Evolutionary conservation across 768 basidiomycete genomes (phyloP).

Genomic region (Collybia mongolica): DNA sequence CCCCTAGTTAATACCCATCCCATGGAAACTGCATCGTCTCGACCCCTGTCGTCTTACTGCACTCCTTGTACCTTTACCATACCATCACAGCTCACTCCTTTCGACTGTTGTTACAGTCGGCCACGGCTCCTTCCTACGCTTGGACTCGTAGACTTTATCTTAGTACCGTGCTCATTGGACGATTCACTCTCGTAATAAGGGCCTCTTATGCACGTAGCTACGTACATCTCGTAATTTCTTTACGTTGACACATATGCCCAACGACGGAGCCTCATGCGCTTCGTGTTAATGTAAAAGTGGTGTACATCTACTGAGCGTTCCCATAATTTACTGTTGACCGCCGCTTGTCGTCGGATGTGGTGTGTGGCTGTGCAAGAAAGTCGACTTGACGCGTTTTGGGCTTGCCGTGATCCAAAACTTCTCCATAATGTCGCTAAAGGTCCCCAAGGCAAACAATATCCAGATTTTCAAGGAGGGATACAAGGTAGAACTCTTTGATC

Average conservation of each 20-base stretch:
- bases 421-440: slow-evolving; percentile 82
- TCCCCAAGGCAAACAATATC: slow-evolving; percentile 83
- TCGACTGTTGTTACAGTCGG: not conserved
- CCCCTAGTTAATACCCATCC: slow-evolving; percentile 16
- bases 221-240: slow-evolving; percentile 11
- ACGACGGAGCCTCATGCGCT: too few species aligned
- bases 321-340: too few species aligned
- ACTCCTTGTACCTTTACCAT: slow-evolving; percentile 13
- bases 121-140: not conserved
- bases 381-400: slow-evolving; percentile 15
- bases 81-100: slow-evolving; percentile 1
- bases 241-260: not conserved
- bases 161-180: slow-evolving; percentile 13
- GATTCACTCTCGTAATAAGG: slow-evolving; percentile 11
- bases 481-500: slow-evolving; percentile 53
- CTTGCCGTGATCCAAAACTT: slow-evolving; percentile 7
- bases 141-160: slow-evolving; percentile 12
- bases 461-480: slow-evolving; percentile 98
- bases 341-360: too few species aligned
- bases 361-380: slow-evolving; percentile 21
- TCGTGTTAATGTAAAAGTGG: not conserved
- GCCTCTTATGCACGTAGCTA: slow-evolving; percentile 15
- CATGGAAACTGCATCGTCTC: slow-evolving; percentile 9
- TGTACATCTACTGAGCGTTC: not conserved
- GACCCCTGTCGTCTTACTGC: slow-evolving; percentile 6